Evolutionary conservation across 768 basidiomycete species (phyloP).

Genomic region (Sporobolomyces roseus): DNA sequence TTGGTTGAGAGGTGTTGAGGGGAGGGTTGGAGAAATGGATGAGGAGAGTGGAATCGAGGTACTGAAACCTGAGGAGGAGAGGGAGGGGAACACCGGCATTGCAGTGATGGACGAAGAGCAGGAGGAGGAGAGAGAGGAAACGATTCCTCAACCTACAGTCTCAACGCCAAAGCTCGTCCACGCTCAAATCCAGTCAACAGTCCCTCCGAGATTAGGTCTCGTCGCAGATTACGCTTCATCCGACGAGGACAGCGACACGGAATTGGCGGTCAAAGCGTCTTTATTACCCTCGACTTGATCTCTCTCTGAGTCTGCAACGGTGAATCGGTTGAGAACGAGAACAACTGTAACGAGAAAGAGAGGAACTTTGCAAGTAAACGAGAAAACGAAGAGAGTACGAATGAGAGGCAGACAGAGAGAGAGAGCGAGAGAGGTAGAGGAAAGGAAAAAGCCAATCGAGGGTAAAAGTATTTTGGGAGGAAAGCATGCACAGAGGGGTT

Average conservation of each 20-base stretch:
- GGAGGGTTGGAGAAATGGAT: slow-evolving; percentile 28
- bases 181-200: too few species aligned
- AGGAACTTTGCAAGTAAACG: not conserved
- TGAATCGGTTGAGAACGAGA: too few species aligned
- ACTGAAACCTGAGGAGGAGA: not conserved
- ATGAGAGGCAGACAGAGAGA: not conserved
- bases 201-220: not conserved
- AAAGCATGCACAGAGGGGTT: too few species aligned
- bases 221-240: slow-evolving; percentile 11
- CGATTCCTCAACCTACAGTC: not conserved
- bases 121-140: not conserved
- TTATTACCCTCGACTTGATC: not conserved
- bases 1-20: slow-evolving; percentile 37
- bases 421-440: not conserved
- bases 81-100: too few species aligned
- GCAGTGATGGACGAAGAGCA: not conserved
- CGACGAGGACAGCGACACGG: slow-evolving; percentile 1
- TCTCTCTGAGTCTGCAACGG: not conserved
- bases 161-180: not conserved
- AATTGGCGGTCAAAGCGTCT: not conserved
- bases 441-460: not conserved
- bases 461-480: not conserved
- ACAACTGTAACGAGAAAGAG: too few species aligned
- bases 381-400: not conserved
- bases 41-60: slow-evolving; percentile 42